Percentiles rank a stretch among this genome's conserved stretches.
Evolutionary conservation across 192 early-diverging fungal genomes (phyloP).

Genomic region (Pecoramyces ruminantium): DNA sequence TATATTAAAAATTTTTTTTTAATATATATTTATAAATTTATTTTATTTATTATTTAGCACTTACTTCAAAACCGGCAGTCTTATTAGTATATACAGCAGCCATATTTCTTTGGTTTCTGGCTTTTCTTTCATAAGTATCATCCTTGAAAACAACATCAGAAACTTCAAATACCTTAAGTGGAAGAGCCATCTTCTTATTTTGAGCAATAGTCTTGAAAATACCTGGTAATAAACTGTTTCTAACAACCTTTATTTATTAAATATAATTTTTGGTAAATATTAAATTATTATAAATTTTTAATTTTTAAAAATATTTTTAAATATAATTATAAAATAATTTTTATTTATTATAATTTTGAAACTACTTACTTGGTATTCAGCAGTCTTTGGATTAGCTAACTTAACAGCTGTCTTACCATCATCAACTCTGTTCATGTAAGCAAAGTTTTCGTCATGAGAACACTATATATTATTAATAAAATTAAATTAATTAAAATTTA

Average conservation of each 20-base stretch:
- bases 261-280: not conserved
- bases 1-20: too few relatives aligned
- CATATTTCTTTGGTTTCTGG: conserved; percentile 75
- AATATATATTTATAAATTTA: too few relatives aligned
- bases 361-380: conserved; percentile 47
- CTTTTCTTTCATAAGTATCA: conserved; percentile 54
- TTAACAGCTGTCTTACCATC: conserved; percentile 61
- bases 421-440: conserved; percentile 66
- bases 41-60: not conserved
- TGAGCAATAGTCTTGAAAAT: conserved; percentile 78
- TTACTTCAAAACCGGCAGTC: conserved; percentile 64
- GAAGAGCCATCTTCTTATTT: conserved; percentile 65
- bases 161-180: conserved; percentile 90
- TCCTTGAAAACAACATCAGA: conserved; percentile 87
- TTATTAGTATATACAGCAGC: conserved; percentile 71
- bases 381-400: conserved; percentile 78
- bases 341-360: too few relatives aligned
- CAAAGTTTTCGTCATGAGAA: conserved; percentile 95
- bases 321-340: not conserved
- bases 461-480: conserved; percentile 36
- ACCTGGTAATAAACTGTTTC: conserved; percentile 80
- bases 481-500: not conserved
- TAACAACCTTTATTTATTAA: conserved; percentile 48
- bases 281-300: not conserved
- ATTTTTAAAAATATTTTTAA: not conserved